Evolutionary conservation across 2,329 filamentous ascomycete species (phyloP), one percentile per base, ranked within the genome.

Genomic region (Trichoderma endophyticum): DNA sequence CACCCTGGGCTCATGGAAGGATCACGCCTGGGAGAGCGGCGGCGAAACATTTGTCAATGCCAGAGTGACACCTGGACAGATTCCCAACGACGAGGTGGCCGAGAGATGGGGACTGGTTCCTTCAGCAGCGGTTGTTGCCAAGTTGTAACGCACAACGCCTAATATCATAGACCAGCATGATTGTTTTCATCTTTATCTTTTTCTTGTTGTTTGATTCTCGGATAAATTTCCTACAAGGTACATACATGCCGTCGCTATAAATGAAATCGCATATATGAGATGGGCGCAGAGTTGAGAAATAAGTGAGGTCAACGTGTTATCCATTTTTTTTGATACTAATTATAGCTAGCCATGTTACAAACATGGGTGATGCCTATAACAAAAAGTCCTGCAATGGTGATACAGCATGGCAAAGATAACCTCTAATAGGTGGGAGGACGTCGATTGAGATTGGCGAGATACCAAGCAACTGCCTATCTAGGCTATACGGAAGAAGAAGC

Each of bases 21-120:
- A 91, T 75, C 91, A 87, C 75, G 83, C 86, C 4, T 93, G 91
- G 91, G 82, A 84, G 48, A 91, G 89, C 75, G 90, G 90, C 1
- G 84, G 81, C 3, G 79, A 81, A 36, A 79, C 75, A 0, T 87
- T 84, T 73, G 80, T 83, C 5, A 86, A 86, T 75, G 62, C 76
- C 9, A 79, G 81, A 21, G 24, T 73, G 21, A 73, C 71, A 18
- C 77, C 77, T 74, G 81, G 80, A 0, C 71, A 74, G 28, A 74
- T 82, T 43, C 80, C 81, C 1, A 71, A 75, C 11, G 80, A 82
- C 72, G 79, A 75, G 18, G 72, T 79, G 34, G 71, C 77, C 4
- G 72, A 75, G 61, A 72, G 76, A 69, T 78, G 75, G 74, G 77
- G 76, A 4, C 72, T 81, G 74, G 73, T 79, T 73, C 73, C 77